These are phyloP conservation scores for Metschnikowia amazonensis DNA, from an alignment of 805 yeast species.

Conservation along the genomic window DNA sequence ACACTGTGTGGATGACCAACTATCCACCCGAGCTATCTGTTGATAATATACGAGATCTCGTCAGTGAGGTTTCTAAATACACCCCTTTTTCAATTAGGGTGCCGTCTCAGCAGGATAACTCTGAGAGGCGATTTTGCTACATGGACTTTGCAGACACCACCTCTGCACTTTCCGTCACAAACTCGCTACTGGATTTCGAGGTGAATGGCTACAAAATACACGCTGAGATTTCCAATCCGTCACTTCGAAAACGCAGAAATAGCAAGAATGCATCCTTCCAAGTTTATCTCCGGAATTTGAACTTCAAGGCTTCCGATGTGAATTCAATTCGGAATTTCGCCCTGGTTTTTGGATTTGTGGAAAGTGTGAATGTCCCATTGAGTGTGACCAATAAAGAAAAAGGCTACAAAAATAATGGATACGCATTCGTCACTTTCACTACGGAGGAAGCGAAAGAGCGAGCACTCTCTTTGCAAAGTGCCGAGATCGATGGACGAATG, in stretches of 20 bases:
- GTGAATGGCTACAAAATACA: constrained; percentile 36
- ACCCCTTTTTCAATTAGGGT: constrained; percentile 50
- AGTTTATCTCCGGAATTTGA: constrained; percentile 50
- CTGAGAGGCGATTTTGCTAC: constrained; percentile 69
- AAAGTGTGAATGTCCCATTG: constrained; percentile 48
- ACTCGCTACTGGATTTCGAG: constrained; percentile 25
- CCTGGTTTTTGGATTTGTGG: constrained; percentile 49
- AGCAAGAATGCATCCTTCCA: constrained; percentile 35
- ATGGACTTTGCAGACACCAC: constrained; percentile 57
- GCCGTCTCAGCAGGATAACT: constrained; percentile 56
- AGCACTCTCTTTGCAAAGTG: constrained; percentile 43
- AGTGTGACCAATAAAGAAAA: constrained; percentile 27
- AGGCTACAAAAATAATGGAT: constrained; percentile 50
- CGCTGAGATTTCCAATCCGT: constrained; percentile 63
- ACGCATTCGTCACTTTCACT: constrained; percentile 57
- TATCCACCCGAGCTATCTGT: constrained; percentile 55
- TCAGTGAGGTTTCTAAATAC: constrained; percentile 29
- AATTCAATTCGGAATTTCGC: constrained; percentile 40
- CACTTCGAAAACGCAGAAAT: constrained; percentile 25
- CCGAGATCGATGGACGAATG: constrained; percentile 42
- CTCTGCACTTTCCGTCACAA: constrained; percentile 33
- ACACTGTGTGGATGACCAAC: constrained; percentile 71
- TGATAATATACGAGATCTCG: constrained; percentile 36
- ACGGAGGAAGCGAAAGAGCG: constrained; percentile 41
- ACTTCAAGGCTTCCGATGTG: constrained; percentile 41